Evolutionary conservation across 495 filamentous ascomycete species (phyloP), one percentile per base, ranked within the genome.

Genomic region (Podospora conica): DNA sequence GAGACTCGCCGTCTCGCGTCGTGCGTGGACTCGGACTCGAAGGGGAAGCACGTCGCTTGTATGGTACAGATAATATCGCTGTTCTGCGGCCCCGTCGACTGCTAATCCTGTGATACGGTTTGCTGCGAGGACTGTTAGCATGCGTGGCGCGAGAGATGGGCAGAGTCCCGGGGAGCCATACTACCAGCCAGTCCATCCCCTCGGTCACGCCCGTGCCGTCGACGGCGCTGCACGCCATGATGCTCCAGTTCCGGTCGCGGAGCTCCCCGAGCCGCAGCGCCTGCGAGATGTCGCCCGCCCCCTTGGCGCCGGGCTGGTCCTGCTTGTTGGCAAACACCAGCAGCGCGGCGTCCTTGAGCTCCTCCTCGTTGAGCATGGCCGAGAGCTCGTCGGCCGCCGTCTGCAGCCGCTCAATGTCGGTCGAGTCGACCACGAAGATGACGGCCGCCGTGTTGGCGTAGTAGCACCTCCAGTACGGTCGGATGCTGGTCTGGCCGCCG

Each of bases 401-500:
- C 58, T 90, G 88, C 55, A 98, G 80, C 56, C 95, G 91, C 68
- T 97, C 91, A 72, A 97, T 93, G 85, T 98, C 95, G 65, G 95
- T 98, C 56, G 90, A 93, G 74, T 98, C 95, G 72, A 98, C 94
- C 64, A 98, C 95, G 79, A 98, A 98, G 70, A 98, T 90, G 65
- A 98, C 96, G 15, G 95, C 95, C n/a, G 96, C 95, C 3, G 96
- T 98, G 80, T 98, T 97, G 72, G 95, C 93, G 75, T 98, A 98
- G 84, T 98, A 98, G 78, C 96, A 98, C 71, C 95, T 87, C 95
- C 95, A 98, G 80, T 98, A 98, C 10, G 95, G 95, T 68, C 95
- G 87, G 74, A 98, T 98, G 61, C 89, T 92, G 15, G 95, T 98
- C 84, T 98, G 95, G 24, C 95, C 96, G 69, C 92, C 94, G 27